A percentile compares a stretch with the other conserved stretches of the same genome.
These are phyloP conservation scores for Lasiodiplodia theobromae DNA, from an alignment of 2,329 filamentous ascomycete genomes.

Conservation along the genomic window DNA sequence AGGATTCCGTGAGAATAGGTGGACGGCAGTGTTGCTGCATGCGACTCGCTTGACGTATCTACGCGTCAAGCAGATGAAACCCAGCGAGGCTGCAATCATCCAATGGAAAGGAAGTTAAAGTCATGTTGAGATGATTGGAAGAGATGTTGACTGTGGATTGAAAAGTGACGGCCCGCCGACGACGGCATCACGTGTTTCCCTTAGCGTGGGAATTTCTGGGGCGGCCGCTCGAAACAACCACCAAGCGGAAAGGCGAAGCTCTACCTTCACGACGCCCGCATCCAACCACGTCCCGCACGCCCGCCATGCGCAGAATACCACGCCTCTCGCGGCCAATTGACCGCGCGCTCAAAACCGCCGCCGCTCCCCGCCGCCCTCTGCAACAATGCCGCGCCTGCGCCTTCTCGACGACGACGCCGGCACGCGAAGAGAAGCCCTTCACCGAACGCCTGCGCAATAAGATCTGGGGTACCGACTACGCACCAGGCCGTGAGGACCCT, in stretches of 20 bases:
- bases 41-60: neutral
- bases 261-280: neutral
- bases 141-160: neutral
- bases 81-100: neutral
- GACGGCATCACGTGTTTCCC: neutral
- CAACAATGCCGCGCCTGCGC: conserved; percentile 1
- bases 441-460: conserved; percentile 20
- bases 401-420: conserved; percentile 16
- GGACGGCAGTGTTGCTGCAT: neutral
- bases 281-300: neutral
- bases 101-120: neutral
- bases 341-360: neutral
- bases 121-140: neutral
- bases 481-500: conserved; percentile 29
- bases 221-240: neutral
- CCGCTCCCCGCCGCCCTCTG: neutral
- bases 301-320: conserved; percentile 27
- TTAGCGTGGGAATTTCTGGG: conserved; percentile 26
- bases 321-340: conserved; percentile 28
- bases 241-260: neutral
- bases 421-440: neutral
- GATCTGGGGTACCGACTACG: conserved; percentile 29
- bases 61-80: neutral
- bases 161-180: neutral
- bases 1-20: neutral